These are phyloP conservation scores for Colletotrichum melonis DNA, from an alignment of 2,329 filamentous ascomycete species.

Conservation along the genomic window DNA sequence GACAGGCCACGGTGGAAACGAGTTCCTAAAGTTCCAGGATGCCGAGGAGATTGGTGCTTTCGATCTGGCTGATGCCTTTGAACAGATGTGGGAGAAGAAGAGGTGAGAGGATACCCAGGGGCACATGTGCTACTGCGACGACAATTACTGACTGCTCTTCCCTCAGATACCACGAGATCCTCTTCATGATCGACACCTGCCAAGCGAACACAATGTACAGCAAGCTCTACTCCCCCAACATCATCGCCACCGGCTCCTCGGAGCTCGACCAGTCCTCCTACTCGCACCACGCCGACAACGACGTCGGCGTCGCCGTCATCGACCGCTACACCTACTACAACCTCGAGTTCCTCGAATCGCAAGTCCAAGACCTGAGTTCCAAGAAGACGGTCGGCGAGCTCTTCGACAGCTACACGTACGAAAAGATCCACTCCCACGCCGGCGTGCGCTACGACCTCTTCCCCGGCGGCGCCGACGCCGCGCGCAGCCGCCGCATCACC, in stretches of 20 bases:
- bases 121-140: neutral
- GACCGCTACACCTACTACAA: slow-evolving; percentile 99
- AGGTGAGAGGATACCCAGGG: slow-evolving; percentile 61
- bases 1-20: slow-evolving; percentile 97
- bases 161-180: slow-evolving; percentile 87
- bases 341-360: slow-evolving; percentile 92
- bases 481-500: slow-evolving; percentile 84
- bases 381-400: slow-evolving; percentile 93
- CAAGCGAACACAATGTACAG: slow-evolving; percentile 99
- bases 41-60: slow-evolving; percentile 97
- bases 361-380: slow-evolving; percentile 85
- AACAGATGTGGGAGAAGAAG: slow-evolving; percentile 99
- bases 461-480: slow-evolving; percentile 81
- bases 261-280: slow-evolving; percentile 97
- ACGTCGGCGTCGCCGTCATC: slow-evolving; percentile 97
- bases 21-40: slow-evolving; percentile 98
- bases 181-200: slow-evolving; percentile 99
- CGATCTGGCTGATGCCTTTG: slow-evolving; percentile 95
- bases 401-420: slow-evolving; percentile 95
- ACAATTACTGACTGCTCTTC: neutral
- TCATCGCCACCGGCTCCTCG: slow-evolving; percentile 96
- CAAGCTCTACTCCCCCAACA: slow-evolving; percentile 97
- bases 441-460: slow-evolving; percentile 98
- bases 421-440: slow-evolving; percentile 93
- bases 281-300: slow-evolving; percentile 97